Conservation (phyloP, 371 early-diverging fungal species). For the Phascolomyces articulosus region DNA sequence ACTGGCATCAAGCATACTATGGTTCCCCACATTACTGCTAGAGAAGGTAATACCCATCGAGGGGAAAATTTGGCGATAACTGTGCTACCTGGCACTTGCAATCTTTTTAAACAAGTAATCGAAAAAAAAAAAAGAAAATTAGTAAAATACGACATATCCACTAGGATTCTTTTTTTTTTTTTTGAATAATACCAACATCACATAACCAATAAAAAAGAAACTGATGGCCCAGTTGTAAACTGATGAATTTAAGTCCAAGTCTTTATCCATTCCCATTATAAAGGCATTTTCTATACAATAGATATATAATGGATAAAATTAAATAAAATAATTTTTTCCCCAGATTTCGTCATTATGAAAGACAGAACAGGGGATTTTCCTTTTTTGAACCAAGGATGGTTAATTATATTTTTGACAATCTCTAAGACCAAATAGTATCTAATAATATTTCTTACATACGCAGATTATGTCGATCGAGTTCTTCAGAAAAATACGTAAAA, state of each 20-base stretch:
- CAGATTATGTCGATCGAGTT: constrained; percentile 78
- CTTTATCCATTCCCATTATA: constrained; percentile 52
- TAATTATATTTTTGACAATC: no score
- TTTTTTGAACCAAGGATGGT: no score
- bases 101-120: no score
- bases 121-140: not conserved
- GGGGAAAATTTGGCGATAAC: constrained; percentile 57
- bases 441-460: constrained; percentile 46
- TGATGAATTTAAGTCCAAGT: constrained; percentile 45
- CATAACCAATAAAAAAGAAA: constrained; percentile 27
- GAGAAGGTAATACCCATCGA: constrained; percentile 53
- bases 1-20: constrained; percentile 59
- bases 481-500: constrained; percentile 69
- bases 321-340: not conserved
- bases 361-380: no score
- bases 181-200: constrained; percentile 4
- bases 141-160: no score
- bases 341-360: no score
- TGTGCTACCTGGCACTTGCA: constrained; percentile 49
- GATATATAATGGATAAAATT: not conserved
- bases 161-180: no score
- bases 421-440: no score
- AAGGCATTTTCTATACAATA: constrained; percentile 40
- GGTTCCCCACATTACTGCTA: constrained; percentile 67
- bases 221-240: constrained; percentile 66